Evolutionary conservation across 805 yeast species (phyloP).

Genomic region (Metschnikowia lochheadii): DNA sequence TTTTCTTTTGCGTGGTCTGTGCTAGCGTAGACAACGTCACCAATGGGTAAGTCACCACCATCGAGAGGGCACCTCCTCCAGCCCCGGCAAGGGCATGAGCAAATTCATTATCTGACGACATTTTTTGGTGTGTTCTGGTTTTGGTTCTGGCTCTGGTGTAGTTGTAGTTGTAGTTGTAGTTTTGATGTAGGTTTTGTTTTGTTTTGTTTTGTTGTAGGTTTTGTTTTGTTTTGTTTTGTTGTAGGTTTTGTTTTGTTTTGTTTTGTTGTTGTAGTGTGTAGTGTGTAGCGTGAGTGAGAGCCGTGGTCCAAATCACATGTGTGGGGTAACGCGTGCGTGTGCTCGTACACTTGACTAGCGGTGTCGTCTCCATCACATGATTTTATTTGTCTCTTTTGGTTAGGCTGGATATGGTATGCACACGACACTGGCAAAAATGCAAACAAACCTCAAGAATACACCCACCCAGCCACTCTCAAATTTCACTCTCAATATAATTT

Average conservation of each 20-base stretch:
- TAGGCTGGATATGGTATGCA: too few species aligned
- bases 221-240: neutral
- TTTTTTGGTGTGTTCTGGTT: neutral
- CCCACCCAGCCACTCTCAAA: too few species aligned
- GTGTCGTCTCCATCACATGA: too few species aligned
- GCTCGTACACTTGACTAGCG: neutral
- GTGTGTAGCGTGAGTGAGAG: neutral
- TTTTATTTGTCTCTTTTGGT: too few species aligned
- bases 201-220: neutral
- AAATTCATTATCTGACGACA: constrained; percentile 32
- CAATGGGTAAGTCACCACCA: constrained; percentile 85
- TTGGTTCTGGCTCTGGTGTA: too few species aligned
- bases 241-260: too few species aligned
- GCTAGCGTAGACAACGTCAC: constrained; percentile 85
- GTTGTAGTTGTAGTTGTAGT: too few species aligned
- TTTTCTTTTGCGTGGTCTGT: constrained; percentile 53
- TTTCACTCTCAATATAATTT: too few species aligned
- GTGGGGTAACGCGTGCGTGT: constrained; percentile 1
- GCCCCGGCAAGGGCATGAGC: constrained; percentile 96
- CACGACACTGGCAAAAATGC: too few species aligned
- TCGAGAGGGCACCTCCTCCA: constrained; percentile 84
- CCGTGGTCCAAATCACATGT: constrained; percentile 1
- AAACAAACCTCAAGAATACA: too few species aligned
- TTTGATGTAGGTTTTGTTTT: too few species aligned
- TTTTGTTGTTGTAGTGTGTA: too few species aligned